Evolutionary conservation across 2,329 filamentous ascomycete genomes (phyloP), one percentile per base, ranked within the genome.

Genomic region (Fusarium sp.): DNA sequence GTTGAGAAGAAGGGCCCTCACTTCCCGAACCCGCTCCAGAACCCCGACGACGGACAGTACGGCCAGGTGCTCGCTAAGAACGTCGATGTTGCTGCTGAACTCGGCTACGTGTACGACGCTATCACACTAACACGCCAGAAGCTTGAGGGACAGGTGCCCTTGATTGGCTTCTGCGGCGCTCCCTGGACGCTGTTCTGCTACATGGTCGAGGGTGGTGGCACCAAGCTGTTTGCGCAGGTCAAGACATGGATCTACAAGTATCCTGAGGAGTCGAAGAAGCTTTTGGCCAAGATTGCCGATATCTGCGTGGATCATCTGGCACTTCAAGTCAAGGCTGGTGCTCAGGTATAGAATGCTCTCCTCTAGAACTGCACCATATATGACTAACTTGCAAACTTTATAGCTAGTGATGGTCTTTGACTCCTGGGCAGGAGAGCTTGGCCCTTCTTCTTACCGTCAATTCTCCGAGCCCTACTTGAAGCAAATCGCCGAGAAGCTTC

Each of bases 201-300:
- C 86, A 99, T 99, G 96, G 94, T 98, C 23, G 96, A 99, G 84
- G 96, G 96, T 21, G 96, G 96, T 53, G 96, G 96, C 47, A 97
- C 93, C 76, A 98, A 98, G 86, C 87, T 98, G 80, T 98, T 98
- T 85, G 91, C 94, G 68, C 92, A 97, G 84, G 93, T 91, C 79
- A 99, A 99, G 88, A 97, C 93, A 32, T 99, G 96, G 96, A 91
- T 98, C 69, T 99, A 96, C 87, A 94, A 90, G 83, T 94, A 98
- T 79, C 89, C 93, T 1, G 87, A 93, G 72, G 94, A 93, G 81
- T 91, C 92, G 69, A 95, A 96, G 85, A 90, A 88, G 69, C 84
- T 99, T 73, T 85, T 99, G 73, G 91, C 94, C 81, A 98, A 97
- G 88, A 97, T 99, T 79, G 89, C 96, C 21, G 94, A 97, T 80